Conservation (phyloP, 495 filamentous ascomycete genomes). For the Lasiosphaeria miniovina region DNA sequence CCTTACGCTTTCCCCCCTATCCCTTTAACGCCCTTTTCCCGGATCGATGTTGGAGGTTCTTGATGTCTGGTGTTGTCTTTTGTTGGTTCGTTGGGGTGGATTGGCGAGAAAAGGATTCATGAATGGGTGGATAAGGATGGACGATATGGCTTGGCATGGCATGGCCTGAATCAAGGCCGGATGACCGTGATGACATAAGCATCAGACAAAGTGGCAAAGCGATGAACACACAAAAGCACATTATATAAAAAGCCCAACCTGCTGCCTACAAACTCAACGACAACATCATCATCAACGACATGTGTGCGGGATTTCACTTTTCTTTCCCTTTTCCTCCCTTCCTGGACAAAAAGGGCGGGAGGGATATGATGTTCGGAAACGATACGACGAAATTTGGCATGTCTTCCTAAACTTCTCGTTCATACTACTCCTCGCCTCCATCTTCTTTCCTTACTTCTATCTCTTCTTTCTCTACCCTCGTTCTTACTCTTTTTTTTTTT, state of each 20-base stretch:
- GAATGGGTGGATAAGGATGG: constrained; percentile 12
- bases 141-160: constrained; percentile 2
- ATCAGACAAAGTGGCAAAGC: not conserved
- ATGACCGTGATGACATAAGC: constrained; percentile 1
- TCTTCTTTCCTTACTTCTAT: not conserved
- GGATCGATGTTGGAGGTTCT: not conserved
- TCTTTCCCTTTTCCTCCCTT: not conserved
- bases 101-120: too few species aligned
- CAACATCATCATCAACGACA: not conserved
- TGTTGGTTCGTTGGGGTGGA: constrained; percentile 2
- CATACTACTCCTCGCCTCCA: not conserved
- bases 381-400: constrained; percentile 1
- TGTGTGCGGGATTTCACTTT: not conserved
- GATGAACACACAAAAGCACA: not conserved
- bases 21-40: too few species aligned
- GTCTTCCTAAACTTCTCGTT: not conserved
- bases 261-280: not conserved
- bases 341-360: not conserved
- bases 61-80: constrained; percentile 6
- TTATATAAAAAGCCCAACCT: not conserved
- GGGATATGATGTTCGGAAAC: not conserved
- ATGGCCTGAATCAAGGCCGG: too few species aligned
- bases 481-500: not conserved
- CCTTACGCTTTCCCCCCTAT: too few species aligned
- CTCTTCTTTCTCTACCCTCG: not conserved